Percentiles rank a stretch among this genome's conserved stretches.
phyloP scores from a whole-genome alignment of 2,329 filamentous ascomycete genomes.

The Pyricularia sp. region DNA sequence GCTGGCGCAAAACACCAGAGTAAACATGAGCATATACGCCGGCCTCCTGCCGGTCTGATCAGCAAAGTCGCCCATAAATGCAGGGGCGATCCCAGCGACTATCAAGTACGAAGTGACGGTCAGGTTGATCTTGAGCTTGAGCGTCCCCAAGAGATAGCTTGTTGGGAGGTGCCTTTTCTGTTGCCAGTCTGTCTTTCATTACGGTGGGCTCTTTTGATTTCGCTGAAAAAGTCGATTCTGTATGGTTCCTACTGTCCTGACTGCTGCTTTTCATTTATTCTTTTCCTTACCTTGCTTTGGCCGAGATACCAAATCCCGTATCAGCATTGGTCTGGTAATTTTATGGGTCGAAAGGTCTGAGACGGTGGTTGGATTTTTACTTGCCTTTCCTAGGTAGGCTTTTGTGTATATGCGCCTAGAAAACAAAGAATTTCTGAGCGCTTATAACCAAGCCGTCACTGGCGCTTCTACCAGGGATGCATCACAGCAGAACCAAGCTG shows the following conservation, averaged over 20 bases:
- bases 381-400: too few species aligned
- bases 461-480: not conserved
- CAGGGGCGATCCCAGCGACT: constrained; percentile 38
- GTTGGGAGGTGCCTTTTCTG: not conserved
- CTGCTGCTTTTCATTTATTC: not conserved
- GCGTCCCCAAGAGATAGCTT: not conserved
- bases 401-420: not conserved
- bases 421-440: not conserved
- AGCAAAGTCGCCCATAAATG: constrained; percentile 35
- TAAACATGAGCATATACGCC: constrained; percentile 32
- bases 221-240: not conserved
- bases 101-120: constrained; percentile 31
- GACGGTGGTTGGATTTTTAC: too few species aligned
- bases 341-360: not conserved
- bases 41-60: constrained; percentile 34
- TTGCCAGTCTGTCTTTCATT: not conserved
- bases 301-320: not conserved
- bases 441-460: not conserved
- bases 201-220: not conserved
- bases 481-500: not conserved
- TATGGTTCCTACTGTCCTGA: not conserved
- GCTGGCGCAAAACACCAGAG: constrained; percentile 31
- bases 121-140: constrained; percentile 20
- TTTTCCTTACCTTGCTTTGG: not conserved
- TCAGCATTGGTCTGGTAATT: not conserved